Base-by-base conservation (phyloP, 2,329 filamentous ascomycete species). In the Sclerotinia sclerotiorum region DNA sequence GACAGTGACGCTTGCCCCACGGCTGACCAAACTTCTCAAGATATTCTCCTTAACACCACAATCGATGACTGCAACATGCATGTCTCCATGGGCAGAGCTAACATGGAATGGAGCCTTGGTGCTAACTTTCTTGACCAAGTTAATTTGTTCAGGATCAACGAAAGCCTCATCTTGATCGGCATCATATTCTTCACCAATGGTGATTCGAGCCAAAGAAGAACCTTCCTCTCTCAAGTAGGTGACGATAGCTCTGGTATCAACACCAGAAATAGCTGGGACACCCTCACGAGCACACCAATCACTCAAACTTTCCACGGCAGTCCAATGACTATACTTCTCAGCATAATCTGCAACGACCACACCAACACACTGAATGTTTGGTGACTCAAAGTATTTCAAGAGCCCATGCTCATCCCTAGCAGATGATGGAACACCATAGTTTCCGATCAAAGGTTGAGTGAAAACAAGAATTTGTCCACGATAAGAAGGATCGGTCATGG, bases 21-120 rank as follows among this genome's bases (percentile, higher is more conserved):
- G 93, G 81, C 87, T 90, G 77, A 98, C 94, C 70, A 99, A 85
- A 79, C 92, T 96, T 77, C 95, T 93, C 70, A 99, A 89, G 76
- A 99, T 99, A 84, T 99, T 99, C 87, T 99, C 95, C 87, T 99
- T 99, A 74, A 98, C 95, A 84, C 95, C 95, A 78, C 95, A 99
- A 82, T 99, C 95, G 78, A 99, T 90, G 74, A 99, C 86, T 69
- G 94, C 95, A 74, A 99, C 88, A 82, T 99, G 95, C 79, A 92
- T 90, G 77, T 90, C 88, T 72, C 94, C 93, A 73, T 90, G 87
- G 44, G 89, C 87, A 64, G 94, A 93, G 79, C 92, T 90, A 73
- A 98, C 91, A 76, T 98, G 93, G 84, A 98, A 99, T 54, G 95
- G 95, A 72, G 94, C 92, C 84, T 99, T 99, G 81, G 95, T 99